Evolutionary conservation across 2,329 filamentous ascomycete species (phyloP), one percentile per base, ranked within the genome.

Genomic region (Arthrocladium fulminans): DNA sequence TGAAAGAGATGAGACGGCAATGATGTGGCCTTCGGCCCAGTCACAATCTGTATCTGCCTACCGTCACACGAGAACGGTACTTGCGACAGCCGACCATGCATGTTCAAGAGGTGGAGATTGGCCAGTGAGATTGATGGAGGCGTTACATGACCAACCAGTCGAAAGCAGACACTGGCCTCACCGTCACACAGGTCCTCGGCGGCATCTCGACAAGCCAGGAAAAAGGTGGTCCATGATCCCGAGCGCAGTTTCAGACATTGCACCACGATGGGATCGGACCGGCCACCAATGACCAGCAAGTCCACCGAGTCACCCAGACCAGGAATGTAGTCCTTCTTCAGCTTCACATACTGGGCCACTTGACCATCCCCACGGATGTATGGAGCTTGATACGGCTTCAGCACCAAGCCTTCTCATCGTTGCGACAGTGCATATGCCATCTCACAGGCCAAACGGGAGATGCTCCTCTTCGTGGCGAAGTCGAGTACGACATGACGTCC

Each of bases 311-410:
- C 88, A 1, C 87, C 87, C 61, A 90, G 78, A 2, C 80, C 80
- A 24, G 76, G 13, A 27, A 94, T 77, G 58, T 92, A 94, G 59
- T 90, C 86, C 59, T 88, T 88, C 64, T 95, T 94, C 32, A 94
- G 65, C 65, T 94, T 94, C 59, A 94, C 85, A 62, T 80, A 83
- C 19, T 29, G 29, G 13, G 47, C 20, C n/a, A 32, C 48, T 68
- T 71, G 9, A 69, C 70, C 2, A 64, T 61, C 50, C 19, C 17
- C n/a, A 49, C 77, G 69, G 53, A 94, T 84, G 60, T 94, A 94
- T 0, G 87, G 81, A n/a, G 83, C 79, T 51, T 88, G 81, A 25
- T 70, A 72, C 1, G 83, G 79, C 63, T 94, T 94, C 45, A 95
- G 63, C 0, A 95, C 88, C 81, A 25, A 71, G 0, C 88, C 88